phyloP scores from a whole-genome alignment of 768 basidiomycete genomes.

The Boletus speciosus region DNA sequence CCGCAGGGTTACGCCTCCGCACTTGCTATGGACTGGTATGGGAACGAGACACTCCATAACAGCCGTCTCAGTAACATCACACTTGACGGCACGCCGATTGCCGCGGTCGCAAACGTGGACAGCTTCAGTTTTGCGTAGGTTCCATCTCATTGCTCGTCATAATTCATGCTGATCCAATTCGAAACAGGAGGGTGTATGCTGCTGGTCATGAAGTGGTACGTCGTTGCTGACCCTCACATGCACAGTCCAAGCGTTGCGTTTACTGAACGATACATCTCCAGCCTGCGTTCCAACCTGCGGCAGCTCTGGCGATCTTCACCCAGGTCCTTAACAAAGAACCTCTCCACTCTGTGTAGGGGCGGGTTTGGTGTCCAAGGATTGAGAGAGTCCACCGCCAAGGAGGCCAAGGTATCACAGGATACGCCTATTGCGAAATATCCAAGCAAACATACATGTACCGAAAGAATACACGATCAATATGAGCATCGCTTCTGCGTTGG shows the following conservation, averaged over 20 bases:
- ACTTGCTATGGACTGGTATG: constrained; percentile 47
- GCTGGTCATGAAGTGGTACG: constrained; percentile 64
- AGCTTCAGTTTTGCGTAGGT: constrained; percentile 68
- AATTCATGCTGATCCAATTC: neutral
- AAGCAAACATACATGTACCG: constrained; percentile 58
- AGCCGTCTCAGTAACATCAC: constrained; percentile 55
- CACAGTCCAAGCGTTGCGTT: neutral
- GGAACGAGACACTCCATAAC: constrained; percentile 36
- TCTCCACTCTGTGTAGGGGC: constrained; percentile 45
- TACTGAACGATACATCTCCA: constrained; percentile 17
- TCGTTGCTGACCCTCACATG: neutral
- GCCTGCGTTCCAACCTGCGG: constrained; percentile 62
- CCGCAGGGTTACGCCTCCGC: constrained; percentile 34
- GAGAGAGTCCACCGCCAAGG: neutral
- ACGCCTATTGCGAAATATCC: constrained; percentile 42
- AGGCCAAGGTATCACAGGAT: constrained; percentile 22
- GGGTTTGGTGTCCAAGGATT: neutral
- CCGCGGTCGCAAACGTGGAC: constrained; percentile 60
- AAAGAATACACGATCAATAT: constrained; percentile 62
- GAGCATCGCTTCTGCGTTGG: constrained; percentile 51
- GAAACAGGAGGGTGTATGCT: constrained; percentile 47
- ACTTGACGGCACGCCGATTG: constrained; percentile 48
- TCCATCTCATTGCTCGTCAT: neutral
- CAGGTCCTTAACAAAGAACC: constrained; percentile 51
- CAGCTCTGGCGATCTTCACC: constrained; percentile 55